A percentile compares a stretch with the other conserved stretches of the same genome.
These are phyloP conservation scores for Guadua angustifolia DNA, from an alignment of 176 grass and related monocot species.

Conservation along the genomic window DNA sequence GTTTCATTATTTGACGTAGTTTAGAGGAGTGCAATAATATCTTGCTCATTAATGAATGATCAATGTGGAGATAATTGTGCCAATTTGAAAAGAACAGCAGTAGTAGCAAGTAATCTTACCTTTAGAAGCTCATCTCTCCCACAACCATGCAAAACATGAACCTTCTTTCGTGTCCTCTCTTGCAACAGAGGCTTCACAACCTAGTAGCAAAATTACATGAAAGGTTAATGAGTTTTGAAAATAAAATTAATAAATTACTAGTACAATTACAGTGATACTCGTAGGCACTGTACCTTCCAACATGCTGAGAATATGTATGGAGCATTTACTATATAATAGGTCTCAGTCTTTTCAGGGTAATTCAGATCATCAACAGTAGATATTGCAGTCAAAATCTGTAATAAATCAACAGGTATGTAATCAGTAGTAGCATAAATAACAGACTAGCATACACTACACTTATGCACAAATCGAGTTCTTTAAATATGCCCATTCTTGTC, in stretches of 20 bases:
- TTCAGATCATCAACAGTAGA: constrained; percentile 89
- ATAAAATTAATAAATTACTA: background rate
- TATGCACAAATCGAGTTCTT: background rate
- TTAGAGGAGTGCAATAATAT: constrained; percentile 6
- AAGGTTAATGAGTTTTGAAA: background rate
- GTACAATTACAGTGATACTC: background rate
- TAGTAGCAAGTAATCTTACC: constrained; percentile 45
- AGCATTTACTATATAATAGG: constrained; percentile 94
- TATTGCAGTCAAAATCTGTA: constrained; percentile 84
- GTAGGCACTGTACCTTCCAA: constrained; percentile 71
- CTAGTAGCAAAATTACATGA: constrained; percentile 46
- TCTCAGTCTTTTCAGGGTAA: constrained; percentile 90
- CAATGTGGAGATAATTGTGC: background rate
- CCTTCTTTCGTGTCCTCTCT: constrained; percentile 91
- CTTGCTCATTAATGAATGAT: background rate
- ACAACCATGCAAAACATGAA: constrained; percentile 71
- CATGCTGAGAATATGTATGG: constrained; percentile 95
- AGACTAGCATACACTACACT: background rate
- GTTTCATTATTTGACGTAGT: background rate
- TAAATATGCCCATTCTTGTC: background rate
- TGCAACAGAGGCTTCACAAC: constrained; percentile 95
- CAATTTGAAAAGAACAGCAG: background rate
- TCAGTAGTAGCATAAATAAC: constrained; percentile 24
- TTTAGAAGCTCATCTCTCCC: constrained; percentile 86
- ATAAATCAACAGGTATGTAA: constrained; percentile 20